phyloP scores from a whole-genome alignment of 1,284 basidiomycete species.

The Serendipita sp. region DNA sequence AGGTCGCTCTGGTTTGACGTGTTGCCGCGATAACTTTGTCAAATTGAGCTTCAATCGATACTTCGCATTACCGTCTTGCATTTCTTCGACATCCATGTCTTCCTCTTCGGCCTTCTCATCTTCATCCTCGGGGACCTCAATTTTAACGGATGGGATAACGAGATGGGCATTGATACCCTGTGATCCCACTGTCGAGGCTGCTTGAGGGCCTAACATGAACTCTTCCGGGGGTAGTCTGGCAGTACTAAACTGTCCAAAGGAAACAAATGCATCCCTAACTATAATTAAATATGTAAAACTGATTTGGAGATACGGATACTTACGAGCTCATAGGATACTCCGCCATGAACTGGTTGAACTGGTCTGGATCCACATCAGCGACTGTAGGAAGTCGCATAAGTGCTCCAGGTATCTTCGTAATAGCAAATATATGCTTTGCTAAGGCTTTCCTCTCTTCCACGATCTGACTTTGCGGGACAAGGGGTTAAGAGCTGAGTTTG shows the following conservation, averaged over 20 bases:
- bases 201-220: neutral
- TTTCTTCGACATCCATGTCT: neutral
- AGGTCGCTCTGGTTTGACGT: neutral
- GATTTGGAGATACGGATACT: neutral
- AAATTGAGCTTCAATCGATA: constrained; percentile 1
- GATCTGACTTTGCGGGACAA: neutral
- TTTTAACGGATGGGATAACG: neutral
- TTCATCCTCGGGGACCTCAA: neutral
- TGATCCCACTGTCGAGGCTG: neutral
- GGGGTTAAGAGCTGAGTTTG: neutral
- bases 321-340: neutral
- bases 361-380: neutral
- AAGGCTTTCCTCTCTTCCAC: neutral
- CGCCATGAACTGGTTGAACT: neutral
- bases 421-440: neutral
- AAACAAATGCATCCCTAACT: neutral
- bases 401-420: neutral
- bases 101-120: neutral
- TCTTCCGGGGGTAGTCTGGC: constrained; percentile 3
- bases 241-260: neutral
- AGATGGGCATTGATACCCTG: neutral
- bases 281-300: neutral
- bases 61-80: neutral
- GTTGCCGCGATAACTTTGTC: neutral
- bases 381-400: neutral